Base-by-base conservation (phyloP, 2,329 filamentous ascomycete species). In the Xylariaceae sp. region DNA sequence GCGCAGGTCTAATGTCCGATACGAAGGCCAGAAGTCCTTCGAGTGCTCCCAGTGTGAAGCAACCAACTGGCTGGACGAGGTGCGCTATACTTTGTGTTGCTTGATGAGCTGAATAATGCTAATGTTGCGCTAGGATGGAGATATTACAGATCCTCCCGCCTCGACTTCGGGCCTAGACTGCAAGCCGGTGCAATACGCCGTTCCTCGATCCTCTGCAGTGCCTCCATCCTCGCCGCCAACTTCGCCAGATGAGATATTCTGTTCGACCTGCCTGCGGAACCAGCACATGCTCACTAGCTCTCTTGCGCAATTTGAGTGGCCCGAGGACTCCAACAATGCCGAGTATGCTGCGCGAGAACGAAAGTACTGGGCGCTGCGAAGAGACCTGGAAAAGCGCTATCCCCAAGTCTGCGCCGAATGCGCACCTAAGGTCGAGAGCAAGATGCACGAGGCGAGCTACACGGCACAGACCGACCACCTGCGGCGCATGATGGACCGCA, bases 361-460 rank as follows among this genome's bases (percentile, higher is more conserved):
- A 35, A 72, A 73, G 31, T 82, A 84, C 47, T 80, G 79, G 43
- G 68, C 70, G 22, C 94, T 83, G 56, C 79, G 80, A 40, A 70
- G 68, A 40, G 70, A 79, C 32, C 68, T 95, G 13, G 89, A 95
- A 61, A 68, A 77, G 49, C 75, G 83, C 31, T 96, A 95, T 53
- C 92, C 92, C 1, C 87, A 92, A 52, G 81, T 94, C 38, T 98
- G 92, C 63, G 72, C 72, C 42, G 67, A 76, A 29, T 98, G 92
- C 58, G 82, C 84, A 43, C 82, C 80, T 5, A 75, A 68, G 40
- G 89, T 90, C 15, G 75, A 81, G 42, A 64, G 72, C 22, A 73
- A 78, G 40, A 77, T 95, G 33, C 70, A 75, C 15, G 68, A 77
- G 45, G 78, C 85, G 0, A 80, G 76, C 7, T 94, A 94, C 53